Percentiles rank a stretch among this genome's conserved stretches.
Conservation (phyloP, 106 monocot species). For the Chionographis japonica region DNA sequence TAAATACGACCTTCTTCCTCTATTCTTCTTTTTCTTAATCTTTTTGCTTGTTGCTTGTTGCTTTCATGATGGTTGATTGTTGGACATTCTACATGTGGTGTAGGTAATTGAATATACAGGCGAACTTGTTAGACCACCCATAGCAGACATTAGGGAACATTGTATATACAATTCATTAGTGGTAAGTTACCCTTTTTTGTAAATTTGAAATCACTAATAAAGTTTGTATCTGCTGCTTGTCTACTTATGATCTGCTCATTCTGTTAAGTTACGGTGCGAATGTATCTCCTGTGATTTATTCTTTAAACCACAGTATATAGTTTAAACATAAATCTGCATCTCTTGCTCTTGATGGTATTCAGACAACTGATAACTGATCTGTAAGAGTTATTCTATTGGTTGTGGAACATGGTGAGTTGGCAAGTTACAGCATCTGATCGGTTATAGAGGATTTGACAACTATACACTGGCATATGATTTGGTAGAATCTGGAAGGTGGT, state of each 20-base stretch:
- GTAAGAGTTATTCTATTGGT: too few species aligned
- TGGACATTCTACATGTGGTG: neutral
- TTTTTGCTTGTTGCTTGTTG: neutral
- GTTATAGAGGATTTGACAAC: too few species aligned
- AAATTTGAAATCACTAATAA: neutral
- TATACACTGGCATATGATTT: too few species aligned
- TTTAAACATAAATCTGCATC: too few species aligned
- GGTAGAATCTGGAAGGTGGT: too few species aligned
- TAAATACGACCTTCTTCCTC: neutral
- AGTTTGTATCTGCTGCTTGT: too few species aligned
- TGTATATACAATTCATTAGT: constrained; percentile 88
- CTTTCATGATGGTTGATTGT: neutral
- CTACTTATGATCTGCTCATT: neutral
- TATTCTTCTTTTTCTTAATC: constrained; percentile 9
- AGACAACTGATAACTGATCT: too few species aligned
- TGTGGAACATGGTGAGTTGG: too few species aligned
- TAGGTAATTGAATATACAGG: constrained; percentile 96
- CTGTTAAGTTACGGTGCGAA: neutral
- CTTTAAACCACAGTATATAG: too few species aligned
- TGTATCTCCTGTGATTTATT: neutral
- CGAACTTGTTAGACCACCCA: constrained; percentile 85
- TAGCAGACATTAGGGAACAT: constrained; percentile 92
- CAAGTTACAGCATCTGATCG: too few species aligned
- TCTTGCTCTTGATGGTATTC: too few species aligned
- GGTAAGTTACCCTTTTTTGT: constrained; percentile 33